Percentiles rank a stretch among this genome's conserved stretches.
Evolutionary conservation across 2,329 filamentous ascomycete genomes (phyloP).

Genomic region (Nigrograna mackinnonii): DNA sequence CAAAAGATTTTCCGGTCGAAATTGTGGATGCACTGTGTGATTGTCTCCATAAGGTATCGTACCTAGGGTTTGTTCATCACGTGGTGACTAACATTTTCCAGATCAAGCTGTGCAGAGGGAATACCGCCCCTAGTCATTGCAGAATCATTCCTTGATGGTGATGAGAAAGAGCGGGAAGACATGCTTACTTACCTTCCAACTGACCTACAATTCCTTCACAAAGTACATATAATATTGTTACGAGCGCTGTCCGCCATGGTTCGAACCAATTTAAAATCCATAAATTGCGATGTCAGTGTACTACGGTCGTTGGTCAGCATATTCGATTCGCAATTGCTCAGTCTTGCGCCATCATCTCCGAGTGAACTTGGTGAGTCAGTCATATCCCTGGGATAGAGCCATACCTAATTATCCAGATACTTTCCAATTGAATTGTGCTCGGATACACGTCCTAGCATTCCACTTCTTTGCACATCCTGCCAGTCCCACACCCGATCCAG

Average conservation of each 20-base stretch:
- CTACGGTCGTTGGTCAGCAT: slow-evolving; percentile 37
- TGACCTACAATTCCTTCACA: slow-evolving; percentile 37
- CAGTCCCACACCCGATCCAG: slow-evolving; percentile 26
- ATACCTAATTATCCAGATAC: slow-evolving; percentile 26
- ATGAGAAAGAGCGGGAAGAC: slow-evolving; percentile 36
- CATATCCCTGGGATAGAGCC: background rate
- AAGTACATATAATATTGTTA: slow-evolving; percentile 35
- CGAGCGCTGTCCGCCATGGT: slow-evolving; percentile 37
- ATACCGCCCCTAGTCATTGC: slow-evolving; percentile 36
- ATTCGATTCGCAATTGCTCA: slow-evolving; percentile 38
- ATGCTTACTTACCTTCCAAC: slow-evolving; percentile 32
- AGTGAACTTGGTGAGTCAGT: slow-evolving; percentile 32
- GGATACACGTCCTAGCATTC: slow-evolving; percentile 38
- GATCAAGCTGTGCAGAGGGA: slow-evolving; percentile 36
- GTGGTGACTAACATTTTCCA: slow-evolving; percentile 15
- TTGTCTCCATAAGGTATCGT: slow-evolving; percentile 38
- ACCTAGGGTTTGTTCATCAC: background rate
- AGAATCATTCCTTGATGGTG: slow-evolving; percentile 36
- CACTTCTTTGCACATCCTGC: slow-evolving; percentile 39
- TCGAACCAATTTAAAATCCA: slow-evolving; percentile 34
- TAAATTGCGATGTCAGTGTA: slow-evolving; percentile 31
- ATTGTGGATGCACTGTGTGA: slow-evolving; percentile 43
- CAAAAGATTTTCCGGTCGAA: slow-evolving; percentile 39
- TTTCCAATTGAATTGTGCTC: slow-evolving; percentile 37
- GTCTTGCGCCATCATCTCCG: slow-evolving; percentile 28